Percentiles rank a stretch among this genome's conserved stretches.
Conservation (phyloP, 305 asterid genomes). For the Rubia peregrina region DNA sequence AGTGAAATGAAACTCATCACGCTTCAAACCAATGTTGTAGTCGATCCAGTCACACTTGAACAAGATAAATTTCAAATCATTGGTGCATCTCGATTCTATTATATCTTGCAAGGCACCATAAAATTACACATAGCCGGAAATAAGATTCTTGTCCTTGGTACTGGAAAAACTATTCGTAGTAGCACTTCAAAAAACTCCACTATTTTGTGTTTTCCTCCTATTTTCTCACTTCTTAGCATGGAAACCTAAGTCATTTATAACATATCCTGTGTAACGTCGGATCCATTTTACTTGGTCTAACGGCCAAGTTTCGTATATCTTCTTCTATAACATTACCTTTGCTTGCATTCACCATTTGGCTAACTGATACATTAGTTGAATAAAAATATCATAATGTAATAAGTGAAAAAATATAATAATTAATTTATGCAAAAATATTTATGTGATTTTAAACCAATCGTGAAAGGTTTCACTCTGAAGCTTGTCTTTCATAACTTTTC, state of each 20-base stretch:
- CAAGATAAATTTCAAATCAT: not conserved
- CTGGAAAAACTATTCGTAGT: not conserved
- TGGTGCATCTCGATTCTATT: not conserved
- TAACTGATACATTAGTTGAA: not conserved
- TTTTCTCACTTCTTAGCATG: conserved; percentile 1
- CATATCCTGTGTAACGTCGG: not conserved
- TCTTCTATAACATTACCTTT: not conserved
- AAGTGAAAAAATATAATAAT: not conserved
- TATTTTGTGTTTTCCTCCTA: not conserved
- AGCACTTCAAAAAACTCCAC: not conserved
- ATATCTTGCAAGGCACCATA: conserved; percentile 1
- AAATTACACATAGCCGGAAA: not conserved
- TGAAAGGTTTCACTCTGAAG: too few species aligned
- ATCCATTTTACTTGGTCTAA: not conserved
- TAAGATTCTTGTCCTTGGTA: not conserved
- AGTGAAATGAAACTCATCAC: too few species aligned
- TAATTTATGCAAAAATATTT: not conserved
- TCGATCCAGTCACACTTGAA: not conserved
- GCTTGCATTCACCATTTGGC: not conserved
- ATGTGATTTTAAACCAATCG: too few species aligned
- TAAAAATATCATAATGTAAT: too few species aligned
- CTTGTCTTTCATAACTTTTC: too few species aligned
- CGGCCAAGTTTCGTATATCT: not conserved
- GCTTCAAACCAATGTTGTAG: not conserved
- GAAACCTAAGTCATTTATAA: conserved; percentile 3